Percentiles rank a stretch among this genome's conserved stretches.
These are phyloP conservation scores for Tylopilus intermedius DNA, from an alignment of 768 basidiomycete species.

Conservation along the genomic window DNA sequence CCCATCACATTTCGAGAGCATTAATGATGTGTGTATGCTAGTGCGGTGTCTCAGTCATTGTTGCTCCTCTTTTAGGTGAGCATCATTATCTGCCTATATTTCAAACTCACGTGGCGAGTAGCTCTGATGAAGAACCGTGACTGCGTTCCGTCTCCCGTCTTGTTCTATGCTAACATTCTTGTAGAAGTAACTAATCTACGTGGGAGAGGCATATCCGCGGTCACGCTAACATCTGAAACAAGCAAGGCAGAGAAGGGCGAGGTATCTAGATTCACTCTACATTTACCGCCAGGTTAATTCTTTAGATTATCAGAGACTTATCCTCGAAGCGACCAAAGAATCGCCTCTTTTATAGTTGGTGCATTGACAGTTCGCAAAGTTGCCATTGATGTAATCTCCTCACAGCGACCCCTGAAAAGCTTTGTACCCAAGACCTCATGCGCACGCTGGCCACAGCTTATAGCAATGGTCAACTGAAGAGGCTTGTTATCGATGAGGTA, in stretches of 20 bases:
- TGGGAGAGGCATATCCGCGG: constrained; percentile 50
- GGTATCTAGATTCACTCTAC: constrained; percentile 36
- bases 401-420: constrained; percentile 73
- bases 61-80: constrained; percentile 74
- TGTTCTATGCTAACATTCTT: constrained; percentile 4
- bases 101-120: constrained; percentile 23
- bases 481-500: constrained; percentile 81
- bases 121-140: constrained; percentile 82
- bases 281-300: not conserved
- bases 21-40: constrained; percentile 20
- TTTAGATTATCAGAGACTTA: constrained; percentile 60
- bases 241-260: constrained; percentile 45
- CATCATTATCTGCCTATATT: not conserved
- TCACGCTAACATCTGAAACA: constrained; percentile 66
- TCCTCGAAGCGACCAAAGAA: constrained; percentile 51
- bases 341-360: constrained; percentile 69
- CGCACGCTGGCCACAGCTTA: constrained; percentile 47
- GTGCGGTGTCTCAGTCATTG: constrained; percentile 68
- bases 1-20: not conserved
- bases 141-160: constrained; percentile 12
- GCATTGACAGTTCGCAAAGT: not conserved
- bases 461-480: constrained; percentile 53
- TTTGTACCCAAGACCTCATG: constrained; percentile 52
- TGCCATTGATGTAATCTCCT: not conserved
- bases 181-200: constrained; percentile 63